phyloP scores from a whole-genome alignment of 805 yeast species.

The Maudiozyma saulgeensis region DNA sequence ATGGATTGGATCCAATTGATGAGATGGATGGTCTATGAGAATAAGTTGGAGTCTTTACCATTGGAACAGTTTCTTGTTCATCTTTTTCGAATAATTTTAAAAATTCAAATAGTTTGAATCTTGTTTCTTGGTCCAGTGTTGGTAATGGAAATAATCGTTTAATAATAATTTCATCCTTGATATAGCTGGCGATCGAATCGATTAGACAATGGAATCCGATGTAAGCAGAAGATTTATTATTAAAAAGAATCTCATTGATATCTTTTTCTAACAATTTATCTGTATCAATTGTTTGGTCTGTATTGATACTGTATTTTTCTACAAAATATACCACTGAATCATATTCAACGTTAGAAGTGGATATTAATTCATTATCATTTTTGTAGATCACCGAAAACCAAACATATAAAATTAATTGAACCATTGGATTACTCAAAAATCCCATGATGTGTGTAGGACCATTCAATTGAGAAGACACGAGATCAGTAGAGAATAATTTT shows the following conservation, averaged over 20 bases:
- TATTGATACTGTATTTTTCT: slow-evolving; percentile 10
- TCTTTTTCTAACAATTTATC: slow-evolving; percentile 11
- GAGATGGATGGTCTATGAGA: slow-evolving; percentile 3
- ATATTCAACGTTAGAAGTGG: slow-evolving; percentile 3
- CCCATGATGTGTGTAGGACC: slow-evolving; percentile 7
- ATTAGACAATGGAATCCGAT: slow-evolving; percentile 11
- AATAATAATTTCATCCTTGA: slow-evolving; percentile 11
- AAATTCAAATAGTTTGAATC: slow-evolving; percentile 8
- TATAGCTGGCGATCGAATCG: slow-evolving; percentile 4
- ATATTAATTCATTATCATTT: background rate
- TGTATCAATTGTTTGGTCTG: slow-evolving; percentile 8
- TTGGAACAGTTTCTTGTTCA: background rate
- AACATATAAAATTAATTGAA: slow-evolving; percentile 16
- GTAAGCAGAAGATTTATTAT: slow-evolving; percentile 7
- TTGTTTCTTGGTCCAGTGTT: slow-evolving; percentile 5
- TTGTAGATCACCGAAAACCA: slow-evolving; percentile 14
- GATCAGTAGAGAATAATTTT: slow-evolving; percentile 8
- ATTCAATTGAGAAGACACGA: slow-evolving; percentile 2
- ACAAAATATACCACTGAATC: slow-evolving; percentile 11
- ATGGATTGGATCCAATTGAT: slow-evolving; percentile 1
- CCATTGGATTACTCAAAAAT: slow-evolving; percentile 13
- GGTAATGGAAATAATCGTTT: slow-evolving; percentile 9
- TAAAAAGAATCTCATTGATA: slow-evolving; percentile 10
- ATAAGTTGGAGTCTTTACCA: background rate
- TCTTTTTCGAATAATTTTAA: slow-evolving; percentile 2